Conservation (phyloP, 2,329 filamentous ascomycete genomes). For the Didymella exigua region DNA sequence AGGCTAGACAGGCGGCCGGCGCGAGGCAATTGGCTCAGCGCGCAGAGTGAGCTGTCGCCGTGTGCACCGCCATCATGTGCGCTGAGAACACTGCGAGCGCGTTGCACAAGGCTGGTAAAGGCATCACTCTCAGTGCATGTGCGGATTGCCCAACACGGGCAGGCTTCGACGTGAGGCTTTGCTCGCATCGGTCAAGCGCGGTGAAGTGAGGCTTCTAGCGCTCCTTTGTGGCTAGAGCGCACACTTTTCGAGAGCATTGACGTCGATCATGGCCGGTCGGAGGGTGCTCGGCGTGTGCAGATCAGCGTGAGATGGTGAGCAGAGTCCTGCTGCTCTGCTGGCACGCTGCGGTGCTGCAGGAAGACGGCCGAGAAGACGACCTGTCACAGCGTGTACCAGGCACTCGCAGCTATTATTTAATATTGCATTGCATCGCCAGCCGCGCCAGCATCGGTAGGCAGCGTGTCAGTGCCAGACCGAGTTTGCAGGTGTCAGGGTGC, state of each 20-base stretch:
- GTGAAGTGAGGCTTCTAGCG: slow-evolving; percentile 5
- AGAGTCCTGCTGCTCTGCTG: slow-evolving; percentile 1
- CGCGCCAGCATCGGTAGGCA: not conserved
- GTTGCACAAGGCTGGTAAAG: not conserved
- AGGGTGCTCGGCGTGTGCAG: slow-evolving; percentile 17
- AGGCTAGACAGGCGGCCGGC: slow-evolving; percentile 26
- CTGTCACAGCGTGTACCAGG: too few species aligned
- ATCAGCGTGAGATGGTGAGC: slow-evolving; percentile 6
- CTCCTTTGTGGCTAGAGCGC: slow-evolving; percentile 12
- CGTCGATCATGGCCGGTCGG: slow-evolving; percentile 20
- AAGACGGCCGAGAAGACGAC: not conserved
- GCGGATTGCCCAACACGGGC: slow-evolving; percentile 10
- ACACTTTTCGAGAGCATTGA: slow-evolving; percentile 6
- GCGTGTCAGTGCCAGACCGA: not conserved
- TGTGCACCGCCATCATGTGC: slow-evolving; percentile 8
- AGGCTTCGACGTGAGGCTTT: slow-evolving; percentile 9
- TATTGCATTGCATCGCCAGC: too few species aligned
- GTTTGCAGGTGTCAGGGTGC: not conserved
- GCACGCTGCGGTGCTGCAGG: not conserved
- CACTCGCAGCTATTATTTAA: not conserved
- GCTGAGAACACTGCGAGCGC: too few species aligned
- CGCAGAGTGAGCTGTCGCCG: slow-evolving; percentile 11
- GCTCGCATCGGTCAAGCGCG: slow-evolving; percentile 16
- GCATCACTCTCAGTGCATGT: not conserved
- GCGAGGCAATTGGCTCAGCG: slow-evolving; percentile 10